These are phyloP conservation scores for Claviceps cyperi DNA, from an alignment of 2,329 filamentous ascomycete species.

Conservation along the genomic window DNA sequence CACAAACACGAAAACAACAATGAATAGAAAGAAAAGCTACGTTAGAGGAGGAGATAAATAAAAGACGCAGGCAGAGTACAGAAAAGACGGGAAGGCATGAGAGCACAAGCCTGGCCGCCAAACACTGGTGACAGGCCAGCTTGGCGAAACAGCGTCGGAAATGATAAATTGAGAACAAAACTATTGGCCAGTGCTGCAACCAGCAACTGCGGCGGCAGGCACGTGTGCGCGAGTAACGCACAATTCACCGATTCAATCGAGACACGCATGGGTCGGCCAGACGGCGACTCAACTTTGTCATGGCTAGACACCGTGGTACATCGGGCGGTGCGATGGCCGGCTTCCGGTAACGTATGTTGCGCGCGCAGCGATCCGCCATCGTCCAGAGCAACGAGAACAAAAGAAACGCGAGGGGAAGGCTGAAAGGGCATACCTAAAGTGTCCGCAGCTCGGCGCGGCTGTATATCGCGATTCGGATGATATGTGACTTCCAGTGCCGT, in stretches of 20 bases:
- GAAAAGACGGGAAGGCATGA: not conserved
- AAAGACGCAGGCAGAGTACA: not conserved
- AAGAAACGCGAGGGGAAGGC: not conserved
- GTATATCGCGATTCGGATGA: not conserved
- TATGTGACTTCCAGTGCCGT: not conserved
- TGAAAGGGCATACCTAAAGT: not conserved
- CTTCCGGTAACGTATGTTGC: not conserved
- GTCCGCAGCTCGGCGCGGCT: not conserved
- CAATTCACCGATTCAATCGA: too few relatives aligned
- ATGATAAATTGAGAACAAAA: not conserved
- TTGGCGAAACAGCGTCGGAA: not conserved
- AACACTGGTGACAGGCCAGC: not conserved
- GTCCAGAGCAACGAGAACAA: not conserved
- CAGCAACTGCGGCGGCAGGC: not conserved
- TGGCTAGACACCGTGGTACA: not conserved
- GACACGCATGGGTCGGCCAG: too few relatives aligned
- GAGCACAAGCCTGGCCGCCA: not conserved
- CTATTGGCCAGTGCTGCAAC: constrained; percentile 4
- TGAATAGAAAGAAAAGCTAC: not conserved
- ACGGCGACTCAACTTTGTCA: not conserved
- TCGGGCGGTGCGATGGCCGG: not conserved
- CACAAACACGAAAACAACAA: not conserved
- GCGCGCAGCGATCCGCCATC: not conserved
- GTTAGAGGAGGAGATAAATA: too few relatives aligned
- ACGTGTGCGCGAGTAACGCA: constrained; percentile 2